Percentiles rank a stretch among this genome's conserved stretches.
Evolutionary conservation across 2,329 filamentous ascomycete species (phyloP).

Genomic region (Hirsutella minnesotensis): DNA sequence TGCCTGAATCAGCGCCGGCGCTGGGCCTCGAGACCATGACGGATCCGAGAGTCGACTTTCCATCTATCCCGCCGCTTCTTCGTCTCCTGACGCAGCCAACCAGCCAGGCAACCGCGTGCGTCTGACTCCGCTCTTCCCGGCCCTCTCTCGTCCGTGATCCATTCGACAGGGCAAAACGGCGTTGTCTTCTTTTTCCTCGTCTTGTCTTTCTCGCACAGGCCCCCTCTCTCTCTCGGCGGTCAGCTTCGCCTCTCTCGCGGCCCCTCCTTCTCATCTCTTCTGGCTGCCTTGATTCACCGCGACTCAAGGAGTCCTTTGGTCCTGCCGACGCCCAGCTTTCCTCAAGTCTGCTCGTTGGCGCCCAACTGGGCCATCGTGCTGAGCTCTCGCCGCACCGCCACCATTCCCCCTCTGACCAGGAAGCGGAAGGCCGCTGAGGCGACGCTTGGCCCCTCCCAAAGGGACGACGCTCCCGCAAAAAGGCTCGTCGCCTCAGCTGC

Average conservation of each 20-base stretch:
- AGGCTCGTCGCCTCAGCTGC: conserved; percentile 45
- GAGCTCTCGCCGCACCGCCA: conserved; percentile 23
- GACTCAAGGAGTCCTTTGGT: too few relatives aligned
- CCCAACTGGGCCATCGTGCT: conserved; percentile 1
- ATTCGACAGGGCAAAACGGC: too few relatives aligned
- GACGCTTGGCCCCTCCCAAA: conserved; percentile 37
- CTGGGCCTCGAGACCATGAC: background rate
- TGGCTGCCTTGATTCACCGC: too few relatives aligned
- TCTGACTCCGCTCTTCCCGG: background rate
- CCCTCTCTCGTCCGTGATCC: too few relatives aligned
- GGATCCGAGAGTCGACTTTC: background rate
- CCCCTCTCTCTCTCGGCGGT: too few relatives aligned
- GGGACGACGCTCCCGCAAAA: conserved; percentile 35
- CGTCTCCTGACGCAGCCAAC: background rate
- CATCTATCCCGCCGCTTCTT: background rate
- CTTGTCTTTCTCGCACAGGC: too few relatives aligned
- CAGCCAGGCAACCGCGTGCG: too few relatives aligned
- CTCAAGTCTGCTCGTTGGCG: conserved; percentile 4
- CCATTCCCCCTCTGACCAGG: conserved; percentile 46
- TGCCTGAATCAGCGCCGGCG: background rate
- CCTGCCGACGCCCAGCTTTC: too few relatives aligned
- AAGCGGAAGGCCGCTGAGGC: conserved; percentile 57
- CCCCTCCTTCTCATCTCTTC: background rate
- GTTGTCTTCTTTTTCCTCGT: too few relatives aligned
- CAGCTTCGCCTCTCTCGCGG: too few relatives aligned